Conservation (phyloP, 768 basidiomycete genomes). For the Boletus rufocinnamomeus region DNA sequence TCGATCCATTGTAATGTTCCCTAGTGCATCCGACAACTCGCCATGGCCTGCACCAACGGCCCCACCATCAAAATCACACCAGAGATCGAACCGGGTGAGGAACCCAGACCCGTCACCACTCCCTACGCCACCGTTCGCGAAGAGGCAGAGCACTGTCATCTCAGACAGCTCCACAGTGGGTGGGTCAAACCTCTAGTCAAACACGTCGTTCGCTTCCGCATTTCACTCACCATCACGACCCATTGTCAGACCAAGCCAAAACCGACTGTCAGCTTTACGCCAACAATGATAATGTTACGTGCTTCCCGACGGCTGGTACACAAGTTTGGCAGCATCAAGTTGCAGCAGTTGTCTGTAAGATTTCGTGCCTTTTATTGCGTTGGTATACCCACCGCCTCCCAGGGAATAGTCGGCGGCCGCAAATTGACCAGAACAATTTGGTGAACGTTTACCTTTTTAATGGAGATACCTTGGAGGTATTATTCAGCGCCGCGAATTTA, state of each 20-base stretch:
- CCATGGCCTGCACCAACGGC: conserved; percentile 51
- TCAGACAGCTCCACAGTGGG: conserved; percentile 29
- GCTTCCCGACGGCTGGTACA: conserved; percentile 63
- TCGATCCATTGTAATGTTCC: conserved; percentile 39
- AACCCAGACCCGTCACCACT: conserved; percentile 35
- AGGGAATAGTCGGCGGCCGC: conserved; percentile 79
- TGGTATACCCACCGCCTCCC: conserved; percentile 20
- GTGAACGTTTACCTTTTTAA: conserved; percentile 81
- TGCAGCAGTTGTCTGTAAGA: conserved; percentile 81
- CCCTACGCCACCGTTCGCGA: conserved; percentile 9
- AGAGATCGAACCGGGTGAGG: conserved; percentile 36
- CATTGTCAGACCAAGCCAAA: conserved; percentile 40
- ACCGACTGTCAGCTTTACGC: conserved; percentile 53
- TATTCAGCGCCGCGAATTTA: conserved; percentile 48
- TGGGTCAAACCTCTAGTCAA: conserved; percentile 22
- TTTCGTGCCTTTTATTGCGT: conserved; percentile 7
- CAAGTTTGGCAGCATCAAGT: conserved; percentile 71
- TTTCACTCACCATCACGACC: conserved; percentile 14
- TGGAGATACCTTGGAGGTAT: conserved; percentile 59
- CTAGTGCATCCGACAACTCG: conserved; percentile 34
- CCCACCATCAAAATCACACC: conserved; percentile 28
- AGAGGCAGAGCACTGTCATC: conserved; percentile 30
- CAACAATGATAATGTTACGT: conserved; percentile 75
- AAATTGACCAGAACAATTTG: conserved; percentile 57
- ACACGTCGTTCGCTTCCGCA: conserved; percentile 8